Conservation (phyloP, 1,284 basidiomycete species). For the Melampsora abietis-canadensis region DNA sequence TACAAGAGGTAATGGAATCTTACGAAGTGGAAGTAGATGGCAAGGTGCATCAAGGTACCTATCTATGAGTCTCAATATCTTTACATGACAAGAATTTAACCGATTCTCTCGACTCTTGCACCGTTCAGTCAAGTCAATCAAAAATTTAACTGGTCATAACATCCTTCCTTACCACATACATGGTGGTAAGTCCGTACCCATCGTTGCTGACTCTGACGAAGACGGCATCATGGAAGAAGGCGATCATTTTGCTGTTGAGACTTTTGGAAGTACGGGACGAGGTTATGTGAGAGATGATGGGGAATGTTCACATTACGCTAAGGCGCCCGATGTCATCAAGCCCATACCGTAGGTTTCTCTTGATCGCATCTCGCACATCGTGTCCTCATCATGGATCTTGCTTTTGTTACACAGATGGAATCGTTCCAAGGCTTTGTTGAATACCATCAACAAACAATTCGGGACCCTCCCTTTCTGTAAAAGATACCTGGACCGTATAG, state of each 20-base stretch:
- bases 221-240: conserved; percentile 98
- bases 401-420: conserved; percentile 62
- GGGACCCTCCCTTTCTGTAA: conserved; percentile 94
- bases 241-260: conserved; percentile 98
- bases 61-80: neutral
- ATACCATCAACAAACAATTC: conserved; percentile 87
- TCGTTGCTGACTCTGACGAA: conserved; percentile 78
- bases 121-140: conserved; percentile 77
- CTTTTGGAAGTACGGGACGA: conserved; percentile 94
- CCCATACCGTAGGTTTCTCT: conserved; percentile 62
- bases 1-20: conserved; percentile 98
- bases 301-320: conserved; percentile 90
- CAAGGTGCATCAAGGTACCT: conserved; percentile 75
- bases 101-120: neutral
- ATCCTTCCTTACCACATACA: conserved; percentile 88
- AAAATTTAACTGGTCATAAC: conserved; percentile 85
- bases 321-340: conserved; percentile 66
- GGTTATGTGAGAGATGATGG: conserved; percentile 88
- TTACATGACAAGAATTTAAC: neutral
- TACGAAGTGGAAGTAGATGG: conserved; percentile 91
- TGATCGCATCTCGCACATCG: neutral
- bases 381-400: neutral
- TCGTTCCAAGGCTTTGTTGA: conserved; percentile 78
- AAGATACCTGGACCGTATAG: conserved; percentile 83
- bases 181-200: conserved; percentile 77